phyloP scores from a whole-genome alignment of 345 rosid species.

The Eucalyptus caleyi region DNA sequence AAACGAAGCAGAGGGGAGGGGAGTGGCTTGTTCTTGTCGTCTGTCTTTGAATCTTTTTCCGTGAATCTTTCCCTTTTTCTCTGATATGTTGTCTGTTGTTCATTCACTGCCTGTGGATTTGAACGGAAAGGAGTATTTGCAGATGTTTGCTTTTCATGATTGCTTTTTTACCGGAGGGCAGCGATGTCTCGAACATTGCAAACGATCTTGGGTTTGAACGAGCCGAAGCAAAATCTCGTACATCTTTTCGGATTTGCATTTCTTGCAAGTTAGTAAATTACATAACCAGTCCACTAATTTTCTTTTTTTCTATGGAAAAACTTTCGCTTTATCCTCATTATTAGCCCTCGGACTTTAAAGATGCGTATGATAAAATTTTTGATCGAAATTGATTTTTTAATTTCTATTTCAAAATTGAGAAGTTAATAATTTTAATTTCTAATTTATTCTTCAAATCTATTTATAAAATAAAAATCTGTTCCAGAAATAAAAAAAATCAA shows the following conservation, averaged over 20 bases:
- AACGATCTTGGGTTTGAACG: background rate
- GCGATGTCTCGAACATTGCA: background rate
- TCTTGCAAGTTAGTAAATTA: background rate
- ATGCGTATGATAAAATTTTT: rapidly evolving
- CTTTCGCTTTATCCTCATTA: background rate
- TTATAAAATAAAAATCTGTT: rapidly evolving
- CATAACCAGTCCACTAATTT: background rate
- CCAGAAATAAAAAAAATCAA: rapidly evolving
- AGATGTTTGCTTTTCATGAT: background rate
- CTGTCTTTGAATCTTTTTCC: background rate
- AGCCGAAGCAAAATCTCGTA: background rate
- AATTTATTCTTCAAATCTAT: too few species aligned
- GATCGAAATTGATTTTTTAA: too few species aligned
- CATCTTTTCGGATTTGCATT: background rate
- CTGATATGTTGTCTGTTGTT: background rate
- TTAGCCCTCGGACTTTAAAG: background rate
- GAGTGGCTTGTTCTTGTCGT: background rate
- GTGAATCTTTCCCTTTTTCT: background rate
- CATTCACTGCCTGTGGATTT: background rate
- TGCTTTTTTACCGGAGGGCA: background rate
- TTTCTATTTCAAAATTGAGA: too few species aligned
- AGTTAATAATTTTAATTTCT: too few species aligned
- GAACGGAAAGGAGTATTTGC: background rate
- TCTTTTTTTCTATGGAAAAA: background rate
- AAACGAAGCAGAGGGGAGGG: background rate